These are phyloP conservation scores for Cryphonectria japonica DNA, from an alignment of 2,329 filamentous ascomycete species.

Conservation along the genomic window DNA sequence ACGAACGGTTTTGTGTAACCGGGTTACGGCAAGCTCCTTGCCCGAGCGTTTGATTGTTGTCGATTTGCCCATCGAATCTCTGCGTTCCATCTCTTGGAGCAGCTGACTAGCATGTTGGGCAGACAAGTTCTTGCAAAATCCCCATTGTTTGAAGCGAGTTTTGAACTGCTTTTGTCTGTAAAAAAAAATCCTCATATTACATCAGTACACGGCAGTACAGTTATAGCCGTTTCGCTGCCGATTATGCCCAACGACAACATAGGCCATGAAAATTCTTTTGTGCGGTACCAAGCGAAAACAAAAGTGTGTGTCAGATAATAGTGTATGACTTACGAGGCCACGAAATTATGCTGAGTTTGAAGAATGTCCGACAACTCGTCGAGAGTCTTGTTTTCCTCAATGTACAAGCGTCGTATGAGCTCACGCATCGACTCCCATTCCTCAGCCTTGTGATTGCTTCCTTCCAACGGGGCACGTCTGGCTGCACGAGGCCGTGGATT, in stretches of 20 bases:
- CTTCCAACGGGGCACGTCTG: constrained; percentile 1
- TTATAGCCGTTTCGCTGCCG: not conserved
- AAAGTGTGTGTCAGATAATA: not conserved
- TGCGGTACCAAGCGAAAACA: not conserved
- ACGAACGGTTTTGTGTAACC: constrained; percentile 20
- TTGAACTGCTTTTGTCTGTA: constrained; percentile 26
- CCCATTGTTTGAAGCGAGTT: constrained; percentile 26
- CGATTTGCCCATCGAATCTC: constrained; percentile 24
- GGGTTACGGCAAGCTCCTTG: constrained; percentile 14
- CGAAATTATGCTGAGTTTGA: constrained; percentile 7
- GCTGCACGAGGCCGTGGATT: not conserved
- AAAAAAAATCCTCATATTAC: not conserved
- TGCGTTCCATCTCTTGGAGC: constrained; percentile 18
- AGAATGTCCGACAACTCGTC: constrained; percentile 17
- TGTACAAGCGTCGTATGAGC: constrained; percentile 25
- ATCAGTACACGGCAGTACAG: not conserved
- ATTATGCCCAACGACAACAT: no score
- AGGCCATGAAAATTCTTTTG: no score
- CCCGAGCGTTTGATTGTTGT: constrained; percentile 23
- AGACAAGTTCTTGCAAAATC: constrained; percentile 26
- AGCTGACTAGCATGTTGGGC: constrained; percentile 21
- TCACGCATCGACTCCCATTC: constrained; percentile 22
- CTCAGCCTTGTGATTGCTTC: constrained; percentile 16
- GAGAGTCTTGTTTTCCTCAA: constrained; percentile 26
- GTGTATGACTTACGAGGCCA: constrained; percentile 21